Base-by-base conservation (phyloP, 345 rosid genomes). In the Orychophragmus violaceus region DNA sequence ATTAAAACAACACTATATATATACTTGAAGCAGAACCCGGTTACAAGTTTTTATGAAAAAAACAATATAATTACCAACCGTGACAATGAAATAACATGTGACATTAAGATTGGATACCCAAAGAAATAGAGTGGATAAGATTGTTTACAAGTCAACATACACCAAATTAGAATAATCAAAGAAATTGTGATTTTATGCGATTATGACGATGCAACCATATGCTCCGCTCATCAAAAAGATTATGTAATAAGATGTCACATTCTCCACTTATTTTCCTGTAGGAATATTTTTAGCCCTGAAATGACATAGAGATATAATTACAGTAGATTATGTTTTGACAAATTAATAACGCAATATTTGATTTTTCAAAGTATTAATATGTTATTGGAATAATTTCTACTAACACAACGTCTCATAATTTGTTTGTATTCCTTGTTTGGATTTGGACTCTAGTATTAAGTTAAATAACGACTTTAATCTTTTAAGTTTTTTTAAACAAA, bases 91-190 rank as follows among this genome's bases (percentile, higher is more conserved):
- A n/a, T n/a, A n/a, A n/a, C n/a, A n/a, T n/a, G n/a, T n/a, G n/a
- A n/a, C n/a, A n/a, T n/a, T n/a, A n/a, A n/a, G n/a, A n/a, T n/a
- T 32, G 2, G 23, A 17, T 6, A 55, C 10, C 9, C 36, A 55
- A 55, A 24, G 4, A 33, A 45, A 29, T 2, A 56, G 2, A 33
- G 58, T 55, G 76, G 76, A 72, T 36, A 64, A 64, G 59, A 28
- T 56, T 64, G 70, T 27, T 18, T 72, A 72, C 53, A 64, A 64
- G 70, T 72, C 76, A 72, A 64, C 60, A 64, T 1, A 64, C 76
- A 72, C 36, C 65, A 64, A 25, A 3, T 46, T 18, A 22, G 6
- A 54, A 18, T 33, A 54, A 41, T 24, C 16, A 54, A 63, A 33
- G 23, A 62, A 54, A 35, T 54, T 2, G 23, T 10, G 64, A 64